A percentile compares a stretch with the other conserved stretches of the same genome.
phyloP scores from a whole-genome alignment of 768 basidiomycete species.

The Phlebiopsis flavidoalba region DNA sequence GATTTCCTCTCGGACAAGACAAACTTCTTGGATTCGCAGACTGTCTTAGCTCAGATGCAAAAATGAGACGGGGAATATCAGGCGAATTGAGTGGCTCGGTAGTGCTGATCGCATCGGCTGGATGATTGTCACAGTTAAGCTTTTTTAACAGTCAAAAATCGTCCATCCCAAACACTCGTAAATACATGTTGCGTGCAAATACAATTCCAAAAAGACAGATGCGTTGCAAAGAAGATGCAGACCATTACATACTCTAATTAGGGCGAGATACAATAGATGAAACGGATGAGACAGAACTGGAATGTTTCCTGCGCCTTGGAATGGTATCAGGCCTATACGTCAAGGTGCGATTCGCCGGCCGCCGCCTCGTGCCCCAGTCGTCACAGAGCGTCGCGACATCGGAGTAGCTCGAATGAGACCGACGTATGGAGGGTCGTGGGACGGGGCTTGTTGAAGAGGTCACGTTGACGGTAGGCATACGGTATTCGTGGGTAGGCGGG shows the following conservation, averaged over 20 bases:
- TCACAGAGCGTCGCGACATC: constrained; percentile 55
- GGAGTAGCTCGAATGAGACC: constrained; percentile 44
- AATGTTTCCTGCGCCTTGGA: constrained; percentile 1
- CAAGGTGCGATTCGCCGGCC: constrained; percentile 56
- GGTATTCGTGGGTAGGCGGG: constrained; percentile 6
- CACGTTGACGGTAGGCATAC: constrained; percentile 26
- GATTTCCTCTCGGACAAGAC: constrained; percentile 40
- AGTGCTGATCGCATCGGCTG: background rate
- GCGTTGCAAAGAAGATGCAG: background rate
- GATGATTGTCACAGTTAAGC: background rate
- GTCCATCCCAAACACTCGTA: background rate
- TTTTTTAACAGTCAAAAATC: background rate
- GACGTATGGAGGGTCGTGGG: constrained; percentile 45
- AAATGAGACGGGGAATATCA: constrained; percentile 26
- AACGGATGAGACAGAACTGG: background rate
- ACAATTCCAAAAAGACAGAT: background rate
- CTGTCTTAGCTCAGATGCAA: constrained; percentile 40
- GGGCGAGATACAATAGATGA: background rate
- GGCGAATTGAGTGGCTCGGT: too few relatives aligned
- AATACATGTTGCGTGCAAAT: background rate
- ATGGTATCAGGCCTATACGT: constrained; percentile 33
- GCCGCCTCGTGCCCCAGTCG: constrained; percentile 50
- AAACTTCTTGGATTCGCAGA: constrained; percentile 34
- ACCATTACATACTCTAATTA: background rate
- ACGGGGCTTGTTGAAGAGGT: constrained; percentile 33